Base-by-base conservation (phyloP, 2,329 filamentous ascomycete species). In the Colletotrichum viniferum region DNA sequence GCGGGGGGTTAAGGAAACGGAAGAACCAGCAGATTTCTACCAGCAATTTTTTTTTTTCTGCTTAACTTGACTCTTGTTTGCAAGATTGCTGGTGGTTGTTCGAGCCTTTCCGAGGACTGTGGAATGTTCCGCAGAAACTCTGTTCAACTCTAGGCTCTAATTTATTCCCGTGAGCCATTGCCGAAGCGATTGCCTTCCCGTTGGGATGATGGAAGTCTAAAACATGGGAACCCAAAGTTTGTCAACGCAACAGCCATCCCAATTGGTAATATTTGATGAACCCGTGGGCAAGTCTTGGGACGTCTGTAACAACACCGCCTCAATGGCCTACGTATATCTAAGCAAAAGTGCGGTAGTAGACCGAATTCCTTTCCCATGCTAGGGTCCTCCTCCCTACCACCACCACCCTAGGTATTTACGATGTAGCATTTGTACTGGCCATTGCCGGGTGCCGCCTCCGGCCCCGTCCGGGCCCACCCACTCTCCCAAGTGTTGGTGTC, bases 131-230 rank as follows among this genome's bases (percentile, higher is more conserved):
- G 38, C 61, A 43, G 55, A 36, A 68, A 73, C 62, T 68, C 58
- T 69, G 13, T 55, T 61, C 6, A 36, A 63, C 34, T 36, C 21
- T 63, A 7, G 43, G 43, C 43, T 13, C 43, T 52, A 24, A 13
- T 34, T 43, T 38, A 43, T 63, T 43, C n/a, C 30, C 30, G 58
- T 6, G 61, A 14, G 13, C 30, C 34, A 38, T 34, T 34, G n/a
- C 21, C 21, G 32, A 36, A 24, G 32, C 21, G 61, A 16, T 32
- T 43, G 34, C 24, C 34, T 28, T 34, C 26, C 28, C n/a, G 63
- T 64, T 73, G 69, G 18, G 63, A 75, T 69, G 73, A 75, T 30
- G 56, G 63, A 73, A 75, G 69, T 68, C 26, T 75, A 75, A 74
- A 69, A 48, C 73, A 52, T 24, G 43, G 64, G 30, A 30, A 58